Conservation (phyloP, 306 rosid species). For the Alnus rubra region DNA sequence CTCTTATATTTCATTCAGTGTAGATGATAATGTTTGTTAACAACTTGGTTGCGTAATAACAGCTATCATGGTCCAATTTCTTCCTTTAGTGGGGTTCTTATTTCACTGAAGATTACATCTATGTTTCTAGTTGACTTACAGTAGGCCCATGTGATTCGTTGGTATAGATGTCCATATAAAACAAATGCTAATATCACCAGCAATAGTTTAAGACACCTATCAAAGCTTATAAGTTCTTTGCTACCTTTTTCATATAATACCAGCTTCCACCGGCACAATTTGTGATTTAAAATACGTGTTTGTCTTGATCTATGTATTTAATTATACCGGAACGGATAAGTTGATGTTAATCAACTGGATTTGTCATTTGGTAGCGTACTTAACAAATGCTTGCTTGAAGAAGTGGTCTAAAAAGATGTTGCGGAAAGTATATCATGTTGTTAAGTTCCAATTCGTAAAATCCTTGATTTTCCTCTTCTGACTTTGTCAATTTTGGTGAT, state of each 20-base stretch:
- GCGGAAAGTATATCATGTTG: slow-evolving; percentile 5
- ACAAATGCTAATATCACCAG: background rate
- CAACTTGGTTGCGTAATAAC: slow-evolving; percentile 1
- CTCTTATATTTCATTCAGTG: background rate
- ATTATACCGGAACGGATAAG: too few relatives aligned
- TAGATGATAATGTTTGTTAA: background rate
- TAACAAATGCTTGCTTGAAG: slow-evolving; percentile 1
- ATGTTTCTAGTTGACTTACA: background rate
- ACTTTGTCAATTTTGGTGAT: slow-evolving; percentile 32
- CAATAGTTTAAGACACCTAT: background rate
- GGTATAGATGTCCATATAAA: background rate
- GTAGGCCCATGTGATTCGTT: too few relatives aligned
- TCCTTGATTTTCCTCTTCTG: slow-evolving; percentile 24
- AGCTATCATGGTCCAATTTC: slow-evolving; percentile 8
- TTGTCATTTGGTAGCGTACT: background rate
- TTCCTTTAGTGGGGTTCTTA: background rate
- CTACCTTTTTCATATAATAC: background rate
- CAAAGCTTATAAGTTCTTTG: background rate
- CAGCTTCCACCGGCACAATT: background rate
- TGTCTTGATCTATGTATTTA: background rate
- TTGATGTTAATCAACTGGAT: slow-evolving; percentile 1
- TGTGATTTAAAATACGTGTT: background rate
- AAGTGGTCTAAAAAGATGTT: background rate
- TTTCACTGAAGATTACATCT: background rate
- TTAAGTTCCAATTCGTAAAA: slow-evolving; percentile 2